A percentile compares a stretch with the other conserved stretches of the same genome.
Evolutionary conservation across 805 yeast species (phyloP).

Genomic region (Yamadazyma endophytica): DNA sequence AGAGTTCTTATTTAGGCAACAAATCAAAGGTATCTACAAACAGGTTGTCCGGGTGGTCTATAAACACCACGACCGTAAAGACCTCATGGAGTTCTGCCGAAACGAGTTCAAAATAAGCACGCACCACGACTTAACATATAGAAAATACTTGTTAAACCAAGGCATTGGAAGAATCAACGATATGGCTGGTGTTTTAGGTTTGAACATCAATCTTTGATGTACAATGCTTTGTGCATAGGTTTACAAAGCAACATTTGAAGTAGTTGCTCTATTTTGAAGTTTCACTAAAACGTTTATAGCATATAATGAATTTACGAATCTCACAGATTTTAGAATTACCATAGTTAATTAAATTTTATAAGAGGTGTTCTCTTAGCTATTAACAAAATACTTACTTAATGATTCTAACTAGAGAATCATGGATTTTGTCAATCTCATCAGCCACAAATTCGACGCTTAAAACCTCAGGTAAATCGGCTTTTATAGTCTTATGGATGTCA

Average conservation of each 20-base stretch:
- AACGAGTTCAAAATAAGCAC: conserved; percentile 30
- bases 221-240: not conserved
- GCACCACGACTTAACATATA: conserved; percentile 26
- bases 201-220: conserved; percentile 9
- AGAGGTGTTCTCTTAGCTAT: not conserved
- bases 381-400: conserved; percentile 1
- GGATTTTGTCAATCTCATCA: conserved; percentile 9
- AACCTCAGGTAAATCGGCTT: conserved; percentile 1
- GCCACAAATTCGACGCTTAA: conserved; percentile 5
- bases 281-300: not conserved
- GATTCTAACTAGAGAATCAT: conserved; percentile 9
- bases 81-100: conserved; percentile 26
- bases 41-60: conserved; percentile 29
- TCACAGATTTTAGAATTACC: not conserved
- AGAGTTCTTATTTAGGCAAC: conserved; percentile 36
- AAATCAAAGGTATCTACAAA: conserved; percentile 29
- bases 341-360: not conserved
- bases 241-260: not conserved
- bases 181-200: conserved; percentile 20
- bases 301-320: not conserved
- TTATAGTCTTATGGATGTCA: conserved; percentile 4
- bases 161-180: conserved; percentile 27
- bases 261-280: not conserved
- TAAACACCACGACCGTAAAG: conserved; percentile 32
- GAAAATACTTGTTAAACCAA: conserved; percentile 32